Conservation (phyloP, 768 basidiomycete species). For the Basidioascus undulatus region DNA sequence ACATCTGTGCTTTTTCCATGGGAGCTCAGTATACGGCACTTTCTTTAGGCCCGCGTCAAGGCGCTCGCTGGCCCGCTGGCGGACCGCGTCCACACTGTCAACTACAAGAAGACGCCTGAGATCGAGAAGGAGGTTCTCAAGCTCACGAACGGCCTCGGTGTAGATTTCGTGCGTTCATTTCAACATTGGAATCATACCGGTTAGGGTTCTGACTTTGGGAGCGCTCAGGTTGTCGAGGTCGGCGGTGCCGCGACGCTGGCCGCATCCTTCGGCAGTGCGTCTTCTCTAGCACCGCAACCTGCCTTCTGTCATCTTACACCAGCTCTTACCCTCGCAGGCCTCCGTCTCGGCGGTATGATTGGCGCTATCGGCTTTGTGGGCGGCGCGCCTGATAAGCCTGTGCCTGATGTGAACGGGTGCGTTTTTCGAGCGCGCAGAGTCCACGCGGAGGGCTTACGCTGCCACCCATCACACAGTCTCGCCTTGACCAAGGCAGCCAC, state of each 20-base stretch:
- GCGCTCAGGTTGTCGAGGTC: slow-evolving; percentile 27
- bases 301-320: not conserved
- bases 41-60: slow-evolving; percentile 26
- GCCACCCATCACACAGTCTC: not conserved
- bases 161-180: too few species aligned
- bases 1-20: too few species aligned
- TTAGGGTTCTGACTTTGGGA: too few species aligned
- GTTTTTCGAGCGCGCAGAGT: slow-evolving; percentile 9
- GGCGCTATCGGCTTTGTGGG: slow-evolving; percentile 31
- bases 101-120: slow-evolving; percentile 32
- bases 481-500: slow-evolving; percentile 21
- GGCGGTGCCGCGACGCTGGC: slow-evolving; percentile 30
- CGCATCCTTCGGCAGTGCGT: slow-evolving; percentile 14
- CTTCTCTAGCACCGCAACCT: not conserved
- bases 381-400: slow-evolving; percentile 1
- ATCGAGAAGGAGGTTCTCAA: slow-evolving; percentile 33
- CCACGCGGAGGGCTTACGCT: slow-evolving; percentile 10
- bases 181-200: too few species aligned
- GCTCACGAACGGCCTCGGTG: slow-evolving; percentile 15
- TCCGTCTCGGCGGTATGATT: slow-evolving; percentile 24
- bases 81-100: slow-evolving; percentile 30
- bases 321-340: slow-evolving; percentile 17
- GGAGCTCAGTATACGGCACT: not conserved
- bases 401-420: slow-evolving; percentile 11
- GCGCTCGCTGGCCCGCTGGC: slow-evolving; percentile 31